Conservation (phyloP, 345 rosid genomes). For the Syzygium aromaticum region DNA sequence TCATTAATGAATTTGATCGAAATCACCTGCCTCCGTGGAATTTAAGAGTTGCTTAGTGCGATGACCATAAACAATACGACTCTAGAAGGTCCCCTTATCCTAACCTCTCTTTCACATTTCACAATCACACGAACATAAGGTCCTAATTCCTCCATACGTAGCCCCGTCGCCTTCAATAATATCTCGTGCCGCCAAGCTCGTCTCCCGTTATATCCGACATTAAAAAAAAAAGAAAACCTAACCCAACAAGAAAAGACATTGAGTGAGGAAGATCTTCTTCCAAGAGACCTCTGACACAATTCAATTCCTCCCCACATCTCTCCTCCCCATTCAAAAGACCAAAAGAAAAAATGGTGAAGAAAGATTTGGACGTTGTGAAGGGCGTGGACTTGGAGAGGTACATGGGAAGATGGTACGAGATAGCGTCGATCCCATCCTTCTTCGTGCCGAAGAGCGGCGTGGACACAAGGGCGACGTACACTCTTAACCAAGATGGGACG, state of each 20-base stretch:
- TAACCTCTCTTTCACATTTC: neutral
- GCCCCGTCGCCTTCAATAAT: neutral
- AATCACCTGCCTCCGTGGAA: neutral
- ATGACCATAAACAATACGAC: neutral
- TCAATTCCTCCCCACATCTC: neutral
- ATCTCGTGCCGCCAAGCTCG: neutral
- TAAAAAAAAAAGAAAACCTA: neutral
- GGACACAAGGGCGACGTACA: conserved; percentile 82
- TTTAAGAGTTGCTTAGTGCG: rapidly evolving
- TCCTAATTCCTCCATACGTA: neutral
- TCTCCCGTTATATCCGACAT: neutral
- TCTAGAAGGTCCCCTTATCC: neutral
- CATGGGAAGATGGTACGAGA: conserved; percentile 97
- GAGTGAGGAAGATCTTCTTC: neutral
- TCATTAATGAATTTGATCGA: neutral
- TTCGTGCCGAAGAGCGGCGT: conserved; percentile 69
- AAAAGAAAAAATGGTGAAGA: conserved; percentile 16
- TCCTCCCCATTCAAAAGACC: neutral
- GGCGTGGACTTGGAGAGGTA: conserved; percentile 55
- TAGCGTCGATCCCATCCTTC: conserved; percentile 70
- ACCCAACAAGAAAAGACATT: neutral
- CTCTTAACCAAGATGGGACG: conserved; percentile 65
- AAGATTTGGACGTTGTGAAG: conserved; percentile 66
- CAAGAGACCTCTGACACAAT: neutral
- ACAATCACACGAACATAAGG: neutral